These are phyloP conservation scores for Kitagawia praeruptora DNA, from an alignment of 129 eudicot genomes.

Conservation along the genomic window DNA sequence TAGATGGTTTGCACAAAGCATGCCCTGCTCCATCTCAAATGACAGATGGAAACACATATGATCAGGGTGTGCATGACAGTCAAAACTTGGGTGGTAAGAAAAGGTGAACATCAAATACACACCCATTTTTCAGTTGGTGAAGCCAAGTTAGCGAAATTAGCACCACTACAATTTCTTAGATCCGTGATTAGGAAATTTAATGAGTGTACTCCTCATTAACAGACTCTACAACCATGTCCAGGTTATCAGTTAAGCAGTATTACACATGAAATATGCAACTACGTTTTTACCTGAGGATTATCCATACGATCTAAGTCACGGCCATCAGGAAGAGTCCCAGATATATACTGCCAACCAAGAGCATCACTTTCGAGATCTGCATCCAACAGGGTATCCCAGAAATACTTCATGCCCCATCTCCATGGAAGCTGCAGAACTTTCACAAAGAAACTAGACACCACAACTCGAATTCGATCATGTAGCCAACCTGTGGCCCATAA, in stretches of 20 bases:
- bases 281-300: conserved; percentile 63
- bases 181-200: background rate
- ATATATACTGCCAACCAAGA: conserved; percentile 95
- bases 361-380: conserved; percentile 99
- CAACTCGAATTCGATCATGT: conserved; percentile 85
- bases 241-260: background rate
- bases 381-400: conserved; percentile 94
- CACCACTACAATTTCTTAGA: background rate
- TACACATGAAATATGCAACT: background rate
- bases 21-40: background rate
- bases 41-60: background rate
- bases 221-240: background rate
- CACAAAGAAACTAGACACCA: conserved; percentile 91
- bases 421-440: conserved; percentile 94
- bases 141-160: background rate
- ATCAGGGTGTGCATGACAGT: background rate
- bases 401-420: conserved; percentile 99
- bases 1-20: background rate
- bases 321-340: conserved; percentile 88
- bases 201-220: background rate
- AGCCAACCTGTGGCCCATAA: conserved; percentile 98
- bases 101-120: background rate
- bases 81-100: background rate
- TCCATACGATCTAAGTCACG: conserved; percentile 81
- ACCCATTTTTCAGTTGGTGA: background rate